Evolutionary conservation across 768 basidiomycete species (phyloP).

Genomic region (Auriscalpium vulgare): DNA sequence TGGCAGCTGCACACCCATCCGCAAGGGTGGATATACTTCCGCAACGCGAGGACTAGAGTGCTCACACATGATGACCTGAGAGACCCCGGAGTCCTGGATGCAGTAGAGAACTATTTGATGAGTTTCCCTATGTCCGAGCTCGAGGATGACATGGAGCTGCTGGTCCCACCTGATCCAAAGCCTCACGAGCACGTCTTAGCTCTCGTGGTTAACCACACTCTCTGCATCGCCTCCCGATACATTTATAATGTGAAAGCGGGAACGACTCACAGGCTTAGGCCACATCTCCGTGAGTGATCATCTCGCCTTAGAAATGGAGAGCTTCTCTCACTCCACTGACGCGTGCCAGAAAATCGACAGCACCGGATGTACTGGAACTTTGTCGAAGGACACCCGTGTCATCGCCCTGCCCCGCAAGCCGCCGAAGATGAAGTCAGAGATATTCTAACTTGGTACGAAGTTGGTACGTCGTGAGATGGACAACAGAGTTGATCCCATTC

Average conservation of each 20-base stretch:
- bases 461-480: conserved; percentile 18
- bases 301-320: neutral
- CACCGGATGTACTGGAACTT: conserved; percentile 47
- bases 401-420: conserved; percentile 32
- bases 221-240: conserved; percentile 38
- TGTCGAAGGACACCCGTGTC: conserved; percentile 40
- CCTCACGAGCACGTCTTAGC: conserved; percentile 23
- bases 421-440: conserved; percentile 41
- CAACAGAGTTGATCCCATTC: neutral
- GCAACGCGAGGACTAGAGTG: conserved; percentile 29
- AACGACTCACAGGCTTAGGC: conserved; percentile 4
- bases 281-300: conserved; percentile 15
- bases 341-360: conserved; percentile 4
- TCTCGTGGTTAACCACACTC: conserved; percentile 38
- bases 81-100: conserved; percentile 24
- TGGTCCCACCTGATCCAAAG: conserved; percentile 25
- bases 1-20: conserved; percentile 38
- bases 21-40: conserved; percentile 47
- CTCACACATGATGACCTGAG: conserved; percentile 47
- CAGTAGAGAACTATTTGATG: conserved; percentile 21
- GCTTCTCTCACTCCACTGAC: too few relatives aligned
- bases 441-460: conserved; percentile 43
- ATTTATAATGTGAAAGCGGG: conserved; percentile 15
- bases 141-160: conserved; percentile 37
- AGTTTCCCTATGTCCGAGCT: conserved; percentile 24